phyloP scores from a whole-genome alignment of 208 protist species.

The Wallacemonas sp. region DNA sequence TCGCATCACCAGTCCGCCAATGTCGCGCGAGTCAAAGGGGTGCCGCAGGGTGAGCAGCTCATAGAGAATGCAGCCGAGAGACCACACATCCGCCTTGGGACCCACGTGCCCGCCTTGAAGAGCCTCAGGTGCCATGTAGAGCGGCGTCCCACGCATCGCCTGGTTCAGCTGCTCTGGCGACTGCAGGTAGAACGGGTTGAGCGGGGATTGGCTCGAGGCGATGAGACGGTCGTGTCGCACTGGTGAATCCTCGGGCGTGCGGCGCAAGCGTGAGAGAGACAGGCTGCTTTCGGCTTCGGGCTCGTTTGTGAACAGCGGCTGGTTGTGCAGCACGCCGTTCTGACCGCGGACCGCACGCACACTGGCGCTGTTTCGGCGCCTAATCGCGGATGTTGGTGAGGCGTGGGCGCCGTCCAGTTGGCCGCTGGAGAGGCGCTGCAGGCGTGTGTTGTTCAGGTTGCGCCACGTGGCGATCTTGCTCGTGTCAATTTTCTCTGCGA shows the following conservation, averaged over 20 bases:
- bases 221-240: background rate
- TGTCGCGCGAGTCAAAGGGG: conserved; percentile 80
- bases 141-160: conserved; percentile 92
- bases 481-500: conserved; percentile 74
- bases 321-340: background rate
- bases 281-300: background rate
- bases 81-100: conserved; percentile 88
- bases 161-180: conserved; percentile 20
- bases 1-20: conserved; percentile 70
- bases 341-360: background rate
- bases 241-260: background rate
- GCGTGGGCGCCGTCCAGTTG: background rate
- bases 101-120: conserved; percentile 71
- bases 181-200: conserved; percentile 6
- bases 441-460: conserved; percentile 8
- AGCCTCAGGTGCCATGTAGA: conserved; percentile 94
- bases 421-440: background rate
- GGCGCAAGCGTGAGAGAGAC: background rate
- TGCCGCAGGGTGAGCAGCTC: conserved; percentile 84
- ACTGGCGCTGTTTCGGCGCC: background rate
- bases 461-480: conserved; percentile 16
- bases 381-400: background rate
- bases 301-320: background rate
- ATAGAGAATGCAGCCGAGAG: conserved; percentile 91
- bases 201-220: conserved; percentile 1